Evolutionary conservation across 2,329 filamentous ascomycete genomes (phyloP), one percentile per base, ranked within the genome.

Genomic region (Ophiocordyceps robertsii): DNA sequence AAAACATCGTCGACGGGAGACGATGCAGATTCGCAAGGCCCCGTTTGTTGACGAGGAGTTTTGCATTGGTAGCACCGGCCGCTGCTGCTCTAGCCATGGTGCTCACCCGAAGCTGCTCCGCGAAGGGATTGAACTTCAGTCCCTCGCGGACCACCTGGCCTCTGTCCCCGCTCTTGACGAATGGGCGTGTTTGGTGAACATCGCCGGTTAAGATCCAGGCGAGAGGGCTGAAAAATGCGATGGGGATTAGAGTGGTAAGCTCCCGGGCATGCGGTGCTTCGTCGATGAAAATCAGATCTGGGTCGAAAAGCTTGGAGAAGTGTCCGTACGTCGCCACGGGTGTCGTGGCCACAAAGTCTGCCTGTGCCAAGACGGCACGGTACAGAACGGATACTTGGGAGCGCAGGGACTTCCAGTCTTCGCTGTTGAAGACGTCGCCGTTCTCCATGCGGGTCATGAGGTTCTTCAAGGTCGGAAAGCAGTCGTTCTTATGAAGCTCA

Each of bases 201-300:
- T 68, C 68, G 1, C 68, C 68, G 0, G 64, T 65, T 38, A 68
- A 62, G 2, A 71, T 64, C 65, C 66, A 70, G 0, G 57, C 61
- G 3, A 58, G 46, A 0, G 67, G 66, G 3, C 58, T 55, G 38
- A 63, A 69, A 27, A 60, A 64, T 0, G 66, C 66, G 17, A 71
- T 52, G 0, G 67, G 57, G 2, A 71, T 68, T 16, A 71, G 49
- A 0, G 63, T 64, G 0, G 67, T 68, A 0, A 70, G 52, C 47
- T 71, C 68, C 14, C 67, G 53, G 0, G 65, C 65, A 37, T 71
- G 67, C 0, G 66, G 63, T 0, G 65, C 63, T 57, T 93, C 86
- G 37, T 89, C 87, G 48, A 93, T 84, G 55, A 94, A 89, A 1
- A 92, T 77, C 48, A 94, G 80, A 51, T 92, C 84, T 0, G 87